Evolutionary conservation across 352 stramenopile species (phyloP).

Genomic region (Peronospora destructor): DNA sequence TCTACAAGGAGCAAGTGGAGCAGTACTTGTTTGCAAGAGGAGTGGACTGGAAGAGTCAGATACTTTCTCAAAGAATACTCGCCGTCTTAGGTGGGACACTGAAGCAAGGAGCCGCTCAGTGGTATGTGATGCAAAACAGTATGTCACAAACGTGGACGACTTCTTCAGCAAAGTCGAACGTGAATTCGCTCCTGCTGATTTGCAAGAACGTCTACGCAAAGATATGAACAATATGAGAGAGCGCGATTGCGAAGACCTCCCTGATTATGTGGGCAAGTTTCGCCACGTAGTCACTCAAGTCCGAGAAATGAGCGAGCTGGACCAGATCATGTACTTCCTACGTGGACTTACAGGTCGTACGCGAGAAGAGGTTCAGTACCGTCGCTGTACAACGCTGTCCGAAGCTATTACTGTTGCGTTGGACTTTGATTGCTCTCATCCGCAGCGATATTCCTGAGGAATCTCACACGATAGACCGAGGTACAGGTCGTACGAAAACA

Average conservation of each 20-base stretch:
- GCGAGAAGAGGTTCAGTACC: slow-evolving; percentile 26
- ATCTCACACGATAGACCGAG: slow-evolving; percentile 4
- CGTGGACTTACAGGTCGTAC: slow-evolving; percentile 4
- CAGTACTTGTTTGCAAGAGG: slow-evolving; percentile 15
- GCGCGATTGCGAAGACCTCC: slow-evolving; percentile 4
- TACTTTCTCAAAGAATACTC: not conserved
- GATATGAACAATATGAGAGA: slow-evolving; percentile 6
- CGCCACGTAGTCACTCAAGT: slow-evolving; percentile 6
- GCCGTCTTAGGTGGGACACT: slow-evolving; percentile 4
- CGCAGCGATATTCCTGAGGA: not conserved
- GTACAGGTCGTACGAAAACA: slow-evolving; percentile 14
- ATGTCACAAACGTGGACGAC: slow-evolving; percentile 9
- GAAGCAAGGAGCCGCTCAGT: slow-evolving; percentile 12
- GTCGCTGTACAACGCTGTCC: slow-evolving; percentile 14
- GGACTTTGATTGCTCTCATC: slow-evolving; percentile 3
- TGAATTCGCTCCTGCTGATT: slow-evolving; percentile 7
- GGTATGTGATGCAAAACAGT: slow-evolving; percentile 10
- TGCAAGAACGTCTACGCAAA: slow-evolving; percentile 6
- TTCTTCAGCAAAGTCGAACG: slow-evolving; percentile 11
- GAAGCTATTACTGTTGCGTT: slow-evolving; percentile 16
- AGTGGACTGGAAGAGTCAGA: slow-evolving; percentile 8
- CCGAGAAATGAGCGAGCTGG: slow-evolving; percentile 3
- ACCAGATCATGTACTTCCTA: slow-evolving; percentile 9
- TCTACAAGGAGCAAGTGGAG: slow-evolving; percentile 8
- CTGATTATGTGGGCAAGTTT: slow-evolving; percentile 6